These are phyloP conservation scores for Penicillium soppii DNA, from an alignment of 495 filamentous ascomycete genomes.

Conservation along the genomic window DNA sequence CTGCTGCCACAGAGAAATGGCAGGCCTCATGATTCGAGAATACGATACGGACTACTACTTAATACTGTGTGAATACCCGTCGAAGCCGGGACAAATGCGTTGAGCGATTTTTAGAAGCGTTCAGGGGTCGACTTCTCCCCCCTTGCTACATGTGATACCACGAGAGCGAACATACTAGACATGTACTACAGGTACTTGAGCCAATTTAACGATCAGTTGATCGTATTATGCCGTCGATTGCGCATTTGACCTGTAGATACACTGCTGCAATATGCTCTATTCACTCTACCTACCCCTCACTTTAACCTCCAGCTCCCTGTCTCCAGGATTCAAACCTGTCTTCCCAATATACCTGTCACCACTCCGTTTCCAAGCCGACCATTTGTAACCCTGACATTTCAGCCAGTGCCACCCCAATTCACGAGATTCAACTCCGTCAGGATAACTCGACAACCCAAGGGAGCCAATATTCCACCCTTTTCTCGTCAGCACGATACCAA, in stretches of 20 bases:
- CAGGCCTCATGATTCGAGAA: neutral
- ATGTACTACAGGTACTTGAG: neutral
- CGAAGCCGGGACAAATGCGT: neutral
- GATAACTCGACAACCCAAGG: slow-evolving; percentile 5
- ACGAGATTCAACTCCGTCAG: slow-evolving; percentile 1
- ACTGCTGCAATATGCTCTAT: neutral
- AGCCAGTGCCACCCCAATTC: neutral
- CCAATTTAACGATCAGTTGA: no score
- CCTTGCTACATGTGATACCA: neutral
- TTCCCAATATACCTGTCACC: neutral
- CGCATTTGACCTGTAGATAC: no score
- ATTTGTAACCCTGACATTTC: neutral
- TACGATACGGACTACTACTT: slow-evolving; percentile 2
- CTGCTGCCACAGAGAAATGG: slow-evolving; percentile 5
- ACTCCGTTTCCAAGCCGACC: neutral
- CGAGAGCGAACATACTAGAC: neutral
- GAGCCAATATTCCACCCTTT: slow-evolving; percentile 6
- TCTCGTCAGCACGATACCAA: neutral
- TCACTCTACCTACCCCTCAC: neutral
- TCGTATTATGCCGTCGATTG: no score
- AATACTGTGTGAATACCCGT: slow-evolving; percentile 6
- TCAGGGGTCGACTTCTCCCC: no score
- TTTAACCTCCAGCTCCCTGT: neutral
- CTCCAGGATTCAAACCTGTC: neutral
- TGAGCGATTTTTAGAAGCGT: neutral